These are phyloP conservation scores for Protomyces inundatus DNA, from an alignment of 1,139 yeast species.

Conservation along the genomic window DNA sequence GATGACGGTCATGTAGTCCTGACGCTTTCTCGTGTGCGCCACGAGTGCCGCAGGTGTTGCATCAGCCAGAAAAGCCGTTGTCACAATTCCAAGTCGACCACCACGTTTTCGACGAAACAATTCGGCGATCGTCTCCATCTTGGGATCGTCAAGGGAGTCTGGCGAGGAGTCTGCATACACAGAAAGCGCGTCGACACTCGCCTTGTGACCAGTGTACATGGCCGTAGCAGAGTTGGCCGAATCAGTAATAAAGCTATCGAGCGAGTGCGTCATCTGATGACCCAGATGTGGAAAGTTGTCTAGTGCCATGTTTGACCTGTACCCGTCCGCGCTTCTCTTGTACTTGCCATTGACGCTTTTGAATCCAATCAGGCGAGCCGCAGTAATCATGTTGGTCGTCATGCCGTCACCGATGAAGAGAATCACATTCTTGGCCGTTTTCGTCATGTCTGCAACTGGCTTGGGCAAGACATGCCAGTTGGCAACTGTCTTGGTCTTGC, in stretches of 20 bases:
- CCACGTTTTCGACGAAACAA: not conserved
- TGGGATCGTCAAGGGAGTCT: not conserved
- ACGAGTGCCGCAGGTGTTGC: constrained; percentile 8
- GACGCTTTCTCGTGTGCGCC: constrained; percentile 3
- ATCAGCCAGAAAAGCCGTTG: constrained; percentile 11
- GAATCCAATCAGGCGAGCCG: constrained; percentile 5
- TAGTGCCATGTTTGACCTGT: constrained; percentile 1
- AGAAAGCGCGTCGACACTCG: constrained; percentile 3
- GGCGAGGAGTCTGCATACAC: constrained; percentile 7
- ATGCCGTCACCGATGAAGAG: constrained; percentile 15
- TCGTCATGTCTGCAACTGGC: not conserved
- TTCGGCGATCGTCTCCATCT: constrained; percentile 9
- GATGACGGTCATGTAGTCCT: not conserved
- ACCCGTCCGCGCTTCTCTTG: not conserved
- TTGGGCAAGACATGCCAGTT: constrained; percentile 2
- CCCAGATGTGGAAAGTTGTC: not conserved
- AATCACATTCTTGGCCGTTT: constrained; percentile 3
- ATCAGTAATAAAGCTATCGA: constrained; percentile 9
- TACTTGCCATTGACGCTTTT: constrained; percentile 5
- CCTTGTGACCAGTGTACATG: constrained; percentile 9
- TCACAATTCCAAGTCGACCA: constrained; percentile 7
- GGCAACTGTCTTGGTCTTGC: constrained; percentile 6
- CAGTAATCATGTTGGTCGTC: constrained; percentile 16
- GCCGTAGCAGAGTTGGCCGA: constrained; percentile 9
- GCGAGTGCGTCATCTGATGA: not conserved